Base-by-base conservation (phyloP, 345 rosid genomes). In the Barbarea vulgaris region DNA sequence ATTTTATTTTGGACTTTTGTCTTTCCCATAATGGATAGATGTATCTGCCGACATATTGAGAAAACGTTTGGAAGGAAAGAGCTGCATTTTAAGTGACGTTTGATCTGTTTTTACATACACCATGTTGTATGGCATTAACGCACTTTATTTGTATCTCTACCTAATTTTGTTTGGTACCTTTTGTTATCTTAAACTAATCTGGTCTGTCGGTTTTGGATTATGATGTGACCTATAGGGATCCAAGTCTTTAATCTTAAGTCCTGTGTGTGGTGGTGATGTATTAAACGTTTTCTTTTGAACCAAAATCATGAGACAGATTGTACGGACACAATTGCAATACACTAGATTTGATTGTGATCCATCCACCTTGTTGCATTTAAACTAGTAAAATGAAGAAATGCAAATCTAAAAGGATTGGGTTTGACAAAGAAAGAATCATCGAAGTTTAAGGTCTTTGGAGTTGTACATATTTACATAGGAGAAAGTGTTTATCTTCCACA, bases 31-130 rank as follows among this genome's bases (percentile, higher is more conserved):
- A 61, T 62, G 65, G 70, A 44, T 52, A n/a, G 17, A 62, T 51
- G 42, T 12, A 54, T 34, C 53, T 70, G 67, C 80, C 76, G 76
- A 77, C 80, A 70, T 48, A 61, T 48, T 28, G 17, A 55, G 72
- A 37, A 70, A 70, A 70, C 30, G 54, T 77, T 15, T 70, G 46
- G 19, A 44, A 47, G 47, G 73, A 50, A 69, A 60, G n/a, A 15
- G 64, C 63, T 68, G 12, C 64, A 52, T 30, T 46, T 76, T 61
- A 52, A 24, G 62, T 69, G 58, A 52, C 55, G 27, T 52, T 53
- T 55, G 31, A 67, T 67, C 9, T 75, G 56, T 41, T 53, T 53
- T 66, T 53, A 52, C 57, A 24, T 42, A 1, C 30, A n/a, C 39
- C 21, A 27, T 55, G 46, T 22, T 54, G 21, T 51, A 21, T 46